Evolutionary conservation across 2,329 filamentous ascomycete genomes (phyloP).

Genomic region (Fusarium nanum): DNA sequence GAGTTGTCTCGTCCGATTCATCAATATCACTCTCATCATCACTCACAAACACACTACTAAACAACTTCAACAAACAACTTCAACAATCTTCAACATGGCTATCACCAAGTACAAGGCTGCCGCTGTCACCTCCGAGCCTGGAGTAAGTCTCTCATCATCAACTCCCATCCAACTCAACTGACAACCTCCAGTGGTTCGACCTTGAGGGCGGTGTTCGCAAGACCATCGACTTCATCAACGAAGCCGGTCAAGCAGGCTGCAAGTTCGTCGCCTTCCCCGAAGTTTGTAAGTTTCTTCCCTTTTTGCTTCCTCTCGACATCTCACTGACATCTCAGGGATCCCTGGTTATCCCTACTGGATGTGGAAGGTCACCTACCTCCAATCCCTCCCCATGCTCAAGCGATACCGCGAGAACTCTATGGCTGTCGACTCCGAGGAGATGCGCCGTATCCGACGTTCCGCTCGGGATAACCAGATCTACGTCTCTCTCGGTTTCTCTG

Average conservation of each 20-base stretch:
- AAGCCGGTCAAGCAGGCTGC: constrained; percentile 65
- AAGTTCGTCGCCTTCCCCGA: constrained; percentile 67
- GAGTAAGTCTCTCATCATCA: background rate
- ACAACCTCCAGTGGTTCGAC: constrained; percentile 62
- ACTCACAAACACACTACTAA: background rate
- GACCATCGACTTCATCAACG: constrained; percentile 66
- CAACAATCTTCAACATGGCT: constrained; percentile 17
- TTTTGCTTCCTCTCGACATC: no score
- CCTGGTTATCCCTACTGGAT: constrained; percentile 64
- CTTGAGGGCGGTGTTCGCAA: constrained; percentile 65
- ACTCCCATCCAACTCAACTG: background rate
- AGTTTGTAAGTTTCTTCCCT: constrained; percentile 49
- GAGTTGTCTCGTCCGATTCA: background rate
- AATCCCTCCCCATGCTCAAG: constrained; percentile 50
- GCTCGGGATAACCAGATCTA: constrained; percentile 58
- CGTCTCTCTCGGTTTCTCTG: constrained; percentile 63
- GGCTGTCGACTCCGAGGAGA: constrained; percentile 54
- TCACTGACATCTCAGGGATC: constrained; percentile 50
- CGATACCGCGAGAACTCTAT: constrained; percentile 55
- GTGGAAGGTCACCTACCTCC: constrained; percentile 48
- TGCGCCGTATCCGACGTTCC: constrained; percentile 56
- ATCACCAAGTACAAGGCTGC: constrained; percentile 45
- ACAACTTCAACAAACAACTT: background rate
- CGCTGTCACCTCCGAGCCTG: constrained; percentile 42
- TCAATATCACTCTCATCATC: background rate